phyloP scores from a whole-genome alignment of 2,329 filamentous ascomycete genomes.

The Cytospora schulzeri region DNA sequence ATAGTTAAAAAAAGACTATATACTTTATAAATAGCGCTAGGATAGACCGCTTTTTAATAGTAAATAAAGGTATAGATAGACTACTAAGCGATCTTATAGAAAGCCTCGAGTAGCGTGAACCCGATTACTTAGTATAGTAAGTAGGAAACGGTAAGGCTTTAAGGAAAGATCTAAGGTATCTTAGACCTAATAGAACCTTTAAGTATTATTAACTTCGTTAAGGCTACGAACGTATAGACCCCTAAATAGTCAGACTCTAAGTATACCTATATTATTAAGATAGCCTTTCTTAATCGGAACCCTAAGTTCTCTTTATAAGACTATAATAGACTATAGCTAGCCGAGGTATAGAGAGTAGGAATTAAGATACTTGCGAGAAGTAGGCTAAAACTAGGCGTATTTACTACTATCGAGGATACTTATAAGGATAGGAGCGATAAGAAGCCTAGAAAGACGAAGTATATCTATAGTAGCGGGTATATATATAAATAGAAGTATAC shows the following conservation, averaged over 20 bases:
- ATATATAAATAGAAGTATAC: neutral
- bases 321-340: neutral
- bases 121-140: neutral
- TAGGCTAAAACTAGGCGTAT: neutral
- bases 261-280: neutral
- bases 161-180: neutral
- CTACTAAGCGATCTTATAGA: too few relatives aligned
- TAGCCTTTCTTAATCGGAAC: neutral
- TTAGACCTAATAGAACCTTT: neutral
- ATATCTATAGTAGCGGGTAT: neutral
- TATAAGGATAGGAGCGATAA: neutral
- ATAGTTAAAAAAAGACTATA: too few relatives aligned
- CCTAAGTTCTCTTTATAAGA: neutral
- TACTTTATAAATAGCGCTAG: too few relatives aligned
- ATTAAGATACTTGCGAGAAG: neutral
- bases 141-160: neutral
- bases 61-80: too few relatives aligned
- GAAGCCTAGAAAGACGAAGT: neutral
- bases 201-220: neutral
- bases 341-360: neutral
- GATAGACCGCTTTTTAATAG: too few relatives aligned
- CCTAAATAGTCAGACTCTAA: neutral
- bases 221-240: neutral
- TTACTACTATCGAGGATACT: neutral
- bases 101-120: too few relatives aligned